Percentiles rank a stretch among this genome's conserved stretches.
These are phyloP conservation scores for Epichloe gansuensis DNA, from an alignment of 2,329 filamentous ascomycete species.

Conservation along the genomic window DNA sequence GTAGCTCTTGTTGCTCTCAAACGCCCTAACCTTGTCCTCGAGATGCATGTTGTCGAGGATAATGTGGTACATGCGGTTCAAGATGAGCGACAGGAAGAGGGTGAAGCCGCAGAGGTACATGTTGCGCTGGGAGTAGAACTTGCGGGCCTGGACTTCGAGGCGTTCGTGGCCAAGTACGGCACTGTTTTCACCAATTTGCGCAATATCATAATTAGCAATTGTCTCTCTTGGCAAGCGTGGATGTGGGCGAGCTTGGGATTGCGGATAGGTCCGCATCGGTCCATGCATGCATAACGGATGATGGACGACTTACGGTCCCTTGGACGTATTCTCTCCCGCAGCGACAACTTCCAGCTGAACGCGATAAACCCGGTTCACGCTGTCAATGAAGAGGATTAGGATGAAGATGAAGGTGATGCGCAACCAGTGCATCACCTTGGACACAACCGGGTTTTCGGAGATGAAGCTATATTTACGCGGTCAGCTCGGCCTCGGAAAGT, in stretches of 20 bases:
- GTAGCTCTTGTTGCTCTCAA: conserved; percentile 63
- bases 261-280: too few relatives aligned
- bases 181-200: conserved; percentile 13
- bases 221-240: background rate
- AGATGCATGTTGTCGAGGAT: conserved; percentile 83
- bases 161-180: conserved; percentile 81
- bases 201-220: too few relatives aligned
- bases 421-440: conserved; percentile 92
- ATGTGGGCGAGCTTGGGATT: too few relatives aligned
- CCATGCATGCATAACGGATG: background rate
- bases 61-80: conserved; percentile 98
- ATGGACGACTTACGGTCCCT: conserved; percentile 30
- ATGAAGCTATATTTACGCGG: conserved; percentile 54
- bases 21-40: conserved; percentile 78
- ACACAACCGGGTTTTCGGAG: conserved; percentile 70
- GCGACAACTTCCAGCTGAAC: conserved; percentile 79
- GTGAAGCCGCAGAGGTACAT: conserved; percentile 99
- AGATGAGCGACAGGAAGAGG: conserved; percentile 93
- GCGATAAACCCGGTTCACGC: conserved; percentile 88
- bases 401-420: conserved; percentile 99
- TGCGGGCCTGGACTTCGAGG: conserved; percentile 96
- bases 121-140: conserved; percentile 99
- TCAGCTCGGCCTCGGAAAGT: background rate
- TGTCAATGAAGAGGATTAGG: conserved; percentile 93
- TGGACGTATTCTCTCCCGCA: conserved; percentile 44